These are phyloP conservation scores for Hibiscus syriacus DNA, from an alignment of 345 rosid species.

Conservation along the genomic window DNA sequence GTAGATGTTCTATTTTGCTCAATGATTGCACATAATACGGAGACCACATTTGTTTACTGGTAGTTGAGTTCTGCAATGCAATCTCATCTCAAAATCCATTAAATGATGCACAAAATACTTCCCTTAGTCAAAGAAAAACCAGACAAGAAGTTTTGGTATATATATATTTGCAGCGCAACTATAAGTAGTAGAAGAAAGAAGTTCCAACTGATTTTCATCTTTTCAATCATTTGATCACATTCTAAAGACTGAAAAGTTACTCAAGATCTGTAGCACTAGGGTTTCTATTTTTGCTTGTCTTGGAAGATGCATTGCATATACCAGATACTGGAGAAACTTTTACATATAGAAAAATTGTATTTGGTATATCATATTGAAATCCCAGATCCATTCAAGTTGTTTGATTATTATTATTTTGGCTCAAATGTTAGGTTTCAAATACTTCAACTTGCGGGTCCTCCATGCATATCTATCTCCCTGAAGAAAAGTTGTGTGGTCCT, in stretches of 20 bases:
- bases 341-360: neutral
- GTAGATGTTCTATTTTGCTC: neutral
- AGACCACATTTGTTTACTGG: too few relatives aligned
- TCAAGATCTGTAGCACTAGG: neutral
- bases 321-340: neutral
- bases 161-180: neutral
- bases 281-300: neutral
- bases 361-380: too few relatives aligned
- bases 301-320: neutral
- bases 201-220: neutral
- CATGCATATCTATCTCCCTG: conserved; percentile 21
- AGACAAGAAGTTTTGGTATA: neutral
- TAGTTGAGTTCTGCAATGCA: neutral
- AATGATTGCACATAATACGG: neutral
- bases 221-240: neutral
- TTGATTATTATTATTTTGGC: too few relatives aligned
- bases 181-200: neutral
- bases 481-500: conserved; percentile 42
- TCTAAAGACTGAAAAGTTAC: neutral
- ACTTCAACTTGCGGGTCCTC: conserved; percentile 18
- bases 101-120: neutral
- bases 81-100: too few relatives aligned
- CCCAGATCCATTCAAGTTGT: too few relatives aligned
- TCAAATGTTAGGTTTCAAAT: too few relatives aligned
- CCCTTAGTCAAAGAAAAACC: neutral